Percentiles rank a stretch among this genome's conserved stretches.
phyloP scores from a whole-genome alignment of 345 rosid species.

The Hirschfeldia incana region DNA sequence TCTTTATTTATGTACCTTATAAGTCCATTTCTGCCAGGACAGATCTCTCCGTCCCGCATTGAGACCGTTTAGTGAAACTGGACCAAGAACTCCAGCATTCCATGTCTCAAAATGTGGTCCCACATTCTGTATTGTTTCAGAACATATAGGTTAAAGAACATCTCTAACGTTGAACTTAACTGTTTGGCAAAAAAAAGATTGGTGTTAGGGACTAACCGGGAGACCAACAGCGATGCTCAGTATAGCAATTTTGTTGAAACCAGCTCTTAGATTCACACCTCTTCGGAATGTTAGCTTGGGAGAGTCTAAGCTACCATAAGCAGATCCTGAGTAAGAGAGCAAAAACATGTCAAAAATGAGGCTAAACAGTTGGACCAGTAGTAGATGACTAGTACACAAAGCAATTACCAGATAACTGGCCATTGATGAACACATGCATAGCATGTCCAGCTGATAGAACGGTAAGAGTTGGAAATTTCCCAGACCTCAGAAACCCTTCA shows the following conservation, averaged over 20 bases:
- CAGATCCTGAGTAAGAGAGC: conserved; percentile 57
- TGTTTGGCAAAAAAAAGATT: background rate
- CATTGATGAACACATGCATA: conserved; percentile 86
- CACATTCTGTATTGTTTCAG: conserved; percentile 63
- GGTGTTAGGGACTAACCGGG: conserved; percentile 60
- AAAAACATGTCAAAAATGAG: conserved; percentile 14
- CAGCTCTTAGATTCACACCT: conserved; percentile 82
- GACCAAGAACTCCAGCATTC: conserved; percentile 97
- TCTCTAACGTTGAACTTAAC: background rate
- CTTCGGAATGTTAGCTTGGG: conserved; percentile 74
- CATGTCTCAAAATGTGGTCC: conserved; percentile 98
- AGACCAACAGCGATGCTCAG: conserved; percentile 96
- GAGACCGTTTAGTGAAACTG: conserved; percentile 75
- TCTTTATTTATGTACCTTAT: conserved; percentile 55
- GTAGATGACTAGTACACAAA: background rate
- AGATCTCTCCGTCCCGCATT: conserved; percentile 79
- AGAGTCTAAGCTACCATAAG: conserved; percentile 85
- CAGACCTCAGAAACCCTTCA: conserved; percentile 64
- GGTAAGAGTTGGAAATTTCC: conserved; percentile 55
- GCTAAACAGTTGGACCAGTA: background rate
- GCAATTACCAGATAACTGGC: conserved; percentile 65
- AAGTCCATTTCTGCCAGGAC: conserved; percentile 97
- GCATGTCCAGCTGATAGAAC: conserved; percentile 93
- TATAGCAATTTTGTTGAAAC: conserved; percentile 75
- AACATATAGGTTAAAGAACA: conserved; percentile 14